These are phyloP conservation scores for Fusarium humuli DNA, from an alignment of 2,329 filamentous ascomycete genomes.

Conservation along the genomic window DNA sequence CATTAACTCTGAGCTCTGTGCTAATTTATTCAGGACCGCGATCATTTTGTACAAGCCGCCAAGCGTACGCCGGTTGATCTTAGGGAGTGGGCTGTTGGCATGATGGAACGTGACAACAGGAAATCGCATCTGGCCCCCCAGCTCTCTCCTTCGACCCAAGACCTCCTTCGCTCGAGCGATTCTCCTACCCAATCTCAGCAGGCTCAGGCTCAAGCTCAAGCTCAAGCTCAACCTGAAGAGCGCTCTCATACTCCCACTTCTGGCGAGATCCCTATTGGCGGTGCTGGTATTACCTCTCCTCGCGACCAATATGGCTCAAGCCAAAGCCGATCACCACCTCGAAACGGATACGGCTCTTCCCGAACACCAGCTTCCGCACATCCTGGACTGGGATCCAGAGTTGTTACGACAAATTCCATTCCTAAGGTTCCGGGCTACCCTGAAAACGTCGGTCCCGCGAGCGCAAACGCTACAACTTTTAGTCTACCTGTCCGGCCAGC, in stretches of 20 bases:
- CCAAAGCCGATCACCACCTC: slow-evolving; percentile 64
- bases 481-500: slow-evolving; percentile 73
- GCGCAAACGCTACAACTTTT: slow-evolving; percentile 64
- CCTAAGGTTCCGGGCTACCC: slow-evolving; percentile 58
- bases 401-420: slow-evolving; percentile 64
- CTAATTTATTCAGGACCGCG: slow-evolving; percentile 75
- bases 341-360: slow-evolving; percentile 60
- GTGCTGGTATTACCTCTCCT: slow-evolving; percentile 66
- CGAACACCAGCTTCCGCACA: slow-evolving; percentile 58
- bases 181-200: slow-evolving; percentile 63
- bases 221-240: slow-evolving; percentile 54
- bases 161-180: slow-evolving; percentile 74
- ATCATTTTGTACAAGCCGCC: slow-evolving; percentile 94
- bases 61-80: slow-evolving; percentile 96
- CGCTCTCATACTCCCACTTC: slow-evolving; percentile 73
- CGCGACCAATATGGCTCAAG: slow-evolving; percentile 60
- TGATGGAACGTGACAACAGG: slow-evolving; percentile 95
- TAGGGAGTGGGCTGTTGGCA: slow-evolving; percentile 89
- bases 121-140: slow-evolving; percentile 91
- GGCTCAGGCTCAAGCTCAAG: slow-evolving; percentile 52
- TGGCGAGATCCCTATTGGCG: slow-evolving; percentile 76
- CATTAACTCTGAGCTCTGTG: neutral
- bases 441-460: slow-evolving; percentile 55
- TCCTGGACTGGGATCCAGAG: slow-evolving; percentile 65
- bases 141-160: slow-evolving; percentile 80